phyloP scores from a whole-genome alignment of 2,329 filamentous ascomycete genomes.

The Phyllosticta citribraziliensis region DNA sequence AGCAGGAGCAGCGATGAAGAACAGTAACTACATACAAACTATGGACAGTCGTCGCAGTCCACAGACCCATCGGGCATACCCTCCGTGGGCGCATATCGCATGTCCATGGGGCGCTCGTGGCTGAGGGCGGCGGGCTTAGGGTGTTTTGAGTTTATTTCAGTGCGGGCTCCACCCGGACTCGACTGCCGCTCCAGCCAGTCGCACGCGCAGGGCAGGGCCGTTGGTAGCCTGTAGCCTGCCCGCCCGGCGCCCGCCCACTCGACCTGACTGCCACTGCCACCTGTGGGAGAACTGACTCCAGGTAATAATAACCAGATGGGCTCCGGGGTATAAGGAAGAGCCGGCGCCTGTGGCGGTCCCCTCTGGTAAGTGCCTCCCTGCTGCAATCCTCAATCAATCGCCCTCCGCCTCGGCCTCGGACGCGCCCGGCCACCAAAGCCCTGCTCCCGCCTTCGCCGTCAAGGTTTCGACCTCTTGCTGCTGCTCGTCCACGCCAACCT shows the following conservation, averaged over 20 bases:
- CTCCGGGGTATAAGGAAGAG: constrained; percentile 35
- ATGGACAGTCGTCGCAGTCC: too few relatives aligned
- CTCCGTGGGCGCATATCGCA: constrained; percentile 4
- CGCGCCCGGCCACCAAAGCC: too few relatives aligned
- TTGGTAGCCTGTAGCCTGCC: constrained; percentile 21
- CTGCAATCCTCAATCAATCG: background rate
- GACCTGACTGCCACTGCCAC: constrained; percentile 12
- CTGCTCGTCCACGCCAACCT: background rate
- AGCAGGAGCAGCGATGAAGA: constrained; percentile 3
- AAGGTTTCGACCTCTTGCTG: background rate
- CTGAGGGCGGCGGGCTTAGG: constrained; percentile 12
- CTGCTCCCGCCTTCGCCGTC: background rate
- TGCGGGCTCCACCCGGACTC: constrained; percentile 5
- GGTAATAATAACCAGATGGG: constrained; percentile 32
- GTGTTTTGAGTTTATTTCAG: constrained; percentile 15
- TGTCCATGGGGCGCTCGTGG: constrained; percentile 7
- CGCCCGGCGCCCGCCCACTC: constrained; percentile 12
- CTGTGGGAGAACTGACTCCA: constrained; percentile 13
- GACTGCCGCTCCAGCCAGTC: constrained; percentile 3
- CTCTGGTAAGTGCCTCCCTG: constrained; percentile 32
- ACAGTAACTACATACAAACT: too few relatives aligned
- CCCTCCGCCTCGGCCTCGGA: background rate
- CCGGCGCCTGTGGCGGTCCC: constrained; percentile 33
- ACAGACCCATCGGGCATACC: constrained; percentile 1
- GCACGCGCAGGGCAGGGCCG: constrained; percentile 17